phyloP scores from a whole-genome alignment of 1,284 basidiomycete genomes.

The Trametes versicolor region DNA sequence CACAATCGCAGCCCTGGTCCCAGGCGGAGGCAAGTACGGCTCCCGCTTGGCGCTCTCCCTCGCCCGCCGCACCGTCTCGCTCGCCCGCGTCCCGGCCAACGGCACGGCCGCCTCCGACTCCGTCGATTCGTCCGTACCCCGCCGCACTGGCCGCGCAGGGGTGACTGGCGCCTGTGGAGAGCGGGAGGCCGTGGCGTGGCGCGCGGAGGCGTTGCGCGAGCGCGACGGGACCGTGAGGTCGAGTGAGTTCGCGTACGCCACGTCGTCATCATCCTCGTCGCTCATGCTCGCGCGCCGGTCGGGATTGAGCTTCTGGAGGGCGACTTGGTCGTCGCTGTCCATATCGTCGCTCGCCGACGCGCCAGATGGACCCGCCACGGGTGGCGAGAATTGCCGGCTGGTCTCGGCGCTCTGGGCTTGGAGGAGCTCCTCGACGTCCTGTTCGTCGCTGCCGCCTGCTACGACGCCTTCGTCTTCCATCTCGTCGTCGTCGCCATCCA shows the following conservation, averaged over 20 bases:
- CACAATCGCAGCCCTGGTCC: constrained; percentile 16
- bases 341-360: constrained; percentile 11
- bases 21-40: constrained; percentile 18
- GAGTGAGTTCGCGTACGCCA: constrained; percentile 22
- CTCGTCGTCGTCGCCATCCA: background rate
- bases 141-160: background rate
- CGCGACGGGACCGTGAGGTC: constrained; percentile 2
- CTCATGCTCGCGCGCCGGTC: background rate
- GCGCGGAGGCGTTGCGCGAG: background rate
- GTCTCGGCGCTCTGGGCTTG: background rate
- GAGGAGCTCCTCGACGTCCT: constrained; percentile 9
- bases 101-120: constrained; percentile 17
- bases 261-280: constrained; percentile 8
- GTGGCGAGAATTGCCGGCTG: background rate
- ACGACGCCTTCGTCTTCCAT: constrained; percentile 1
- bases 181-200: background rate
- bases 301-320: constrained; percentile 11
- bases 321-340: constrained; percentile 32
- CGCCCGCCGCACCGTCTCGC: constrained; percentile 18
- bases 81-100: constrained; percentile 26
- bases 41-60: constrained; percentile 6
- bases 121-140: constrained; percentile 9
- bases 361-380: background rate
- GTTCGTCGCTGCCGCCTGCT: background rate
- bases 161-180: background rate